phyloP scores from a whole-genome alignment of 306 rosid genomes.

The Mimosa pudica region DNA sequence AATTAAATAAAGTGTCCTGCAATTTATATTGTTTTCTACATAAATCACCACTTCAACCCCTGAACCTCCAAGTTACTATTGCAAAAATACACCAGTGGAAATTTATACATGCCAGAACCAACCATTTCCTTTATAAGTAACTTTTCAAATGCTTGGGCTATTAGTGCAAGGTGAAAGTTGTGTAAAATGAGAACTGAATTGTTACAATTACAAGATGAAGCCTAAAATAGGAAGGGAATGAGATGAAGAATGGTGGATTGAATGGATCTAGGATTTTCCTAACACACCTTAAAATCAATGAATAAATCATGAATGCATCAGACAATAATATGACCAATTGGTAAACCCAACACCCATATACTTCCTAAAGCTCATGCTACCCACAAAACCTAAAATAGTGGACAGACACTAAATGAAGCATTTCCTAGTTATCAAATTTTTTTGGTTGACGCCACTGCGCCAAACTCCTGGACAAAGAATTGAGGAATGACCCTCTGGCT shows the following conservation, averaged over 20 bases:
- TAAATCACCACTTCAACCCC: too few species aligned
- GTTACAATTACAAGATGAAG: conserved; percentile 46
- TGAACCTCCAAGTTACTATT: too few species aligned
- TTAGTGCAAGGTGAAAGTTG: conserved; percentile 2
- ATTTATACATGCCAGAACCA: not conserved
- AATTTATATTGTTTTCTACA: not conserved
- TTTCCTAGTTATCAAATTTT: conserved; percentile 67
- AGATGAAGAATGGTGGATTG: conserved; percentile 53
- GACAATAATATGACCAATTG: conserved; percentile 38
- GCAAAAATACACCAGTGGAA: not conserved
- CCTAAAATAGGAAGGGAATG: conserved; percentile 31
- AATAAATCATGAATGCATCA: conserved; percentile 45
- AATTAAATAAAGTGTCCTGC: not conserved
- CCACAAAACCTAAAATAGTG: conserved; percentile 35
- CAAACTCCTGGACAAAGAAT: conserved; percentile 63
- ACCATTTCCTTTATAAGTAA: not conserved
- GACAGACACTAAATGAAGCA: conserved; percentile 11
- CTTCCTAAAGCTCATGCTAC: conserved; percentile 36
- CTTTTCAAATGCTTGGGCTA: not conserved
- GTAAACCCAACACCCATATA: conserved; percentile 36
- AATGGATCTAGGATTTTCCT: conserved; percentile 48
- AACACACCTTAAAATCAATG: conserved; percentile 43
- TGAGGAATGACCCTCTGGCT: conserved; percentile 58
- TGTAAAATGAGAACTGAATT: conserved; percentile 38
- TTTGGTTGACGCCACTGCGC: conserved; percentile 73